Base-by-base conservation (phyloP, 257 asterid species). In the Cruciata laevipes region DNA sequence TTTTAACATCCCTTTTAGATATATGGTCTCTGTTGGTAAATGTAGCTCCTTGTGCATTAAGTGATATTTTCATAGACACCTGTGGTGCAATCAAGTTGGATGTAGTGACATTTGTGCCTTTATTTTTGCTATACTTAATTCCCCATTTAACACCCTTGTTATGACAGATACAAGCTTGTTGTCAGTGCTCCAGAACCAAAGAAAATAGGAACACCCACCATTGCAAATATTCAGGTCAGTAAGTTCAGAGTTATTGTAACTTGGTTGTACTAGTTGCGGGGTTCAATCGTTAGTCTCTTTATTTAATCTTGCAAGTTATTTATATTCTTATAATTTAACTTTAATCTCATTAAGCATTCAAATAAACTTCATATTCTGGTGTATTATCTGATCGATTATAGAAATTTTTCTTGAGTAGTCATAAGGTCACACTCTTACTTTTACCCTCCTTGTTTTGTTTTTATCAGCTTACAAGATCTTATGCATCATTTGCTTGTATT, bases 131-230 rank as follows among this genome's bases (percentile, higher is more conserved):
- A 31, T 42, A 31, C 42, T 38, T 23, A 17, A 37, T 20, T 67
- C 61, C n/a, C 66, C 68, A 55, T 67, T 69, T 67, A 74, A 40
- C 75, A 33, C 53, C 23, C 59, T 27, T 63, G 63, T 31, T 67
- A 51, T 73, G 73, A 77, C 91, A 92, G 98, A 60, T 92, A 89
- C 85, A 92, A 92, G 86, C 89, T 92, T 76, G 89, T 92, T 42
- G 95, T 87, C 73, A 76, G 91, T 69, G 90, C 93, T 32, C 83
- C 91, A 51, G 96, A 86, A 75, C 97, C 97, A 72, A 92, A 77
- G 86, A 92, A 88, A 83, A 81, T 92, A 76, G 89, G 81, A 76
- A 84, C 97, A 70, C 97, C 98, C 68, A 78, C 93, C 73, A 78
- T 88, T 49, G 42, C 84, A 75, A 92, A 92, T 83, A 86, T 92